Evolutionary conservation across 2,329 filamentous ascomycete species (phyloP).

Genomic region (Magnaporthiopsis rhizophila): DNA sequence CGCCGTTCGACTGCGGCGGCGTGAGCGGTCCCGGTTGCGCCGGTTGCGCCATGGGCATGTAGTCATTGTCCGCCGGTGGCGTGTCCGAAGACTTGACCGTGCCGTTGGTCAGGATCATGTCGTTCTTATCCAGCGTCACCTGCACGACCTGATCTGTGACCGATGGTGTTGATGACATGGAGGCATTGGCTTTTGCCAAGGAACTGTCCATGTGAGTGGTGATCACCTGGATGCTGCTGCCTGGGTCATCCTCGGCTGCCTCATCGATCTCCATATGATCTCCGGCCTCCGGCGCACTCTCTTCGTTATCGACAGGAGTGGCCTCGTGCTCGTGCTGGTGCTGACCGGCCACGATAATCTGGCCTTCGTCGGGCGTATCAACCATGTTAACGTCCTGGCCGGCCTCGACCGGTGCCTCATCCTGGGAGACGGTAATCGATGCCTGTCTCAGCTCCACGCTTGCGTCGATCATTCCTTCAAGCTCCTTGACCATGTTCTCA

Average conservation of each 20-base stretch:
- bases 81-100: conserved; percentile 27
- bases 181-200: conserved; percentile 18
- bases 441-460: conserved; percentile 50
- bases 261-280: conserved; percentile 20
- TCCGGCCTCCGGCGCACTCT: not conserved
- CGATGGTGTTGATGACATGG: conserved; percentile 21
- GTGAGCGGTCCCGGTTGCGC: conserved; percentile 47
- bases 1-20: conserved; percentile 58
- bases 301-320: conserved; percentile 26
- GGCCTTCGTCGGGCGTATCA: conserved; percentile 35
- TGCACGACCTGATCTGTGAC: conserved; percentile 20
- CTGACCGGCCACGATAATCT: conserved; percentile 35
- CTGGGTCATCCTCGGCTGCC: conserved; percentile 11
- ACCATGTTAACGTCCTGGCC: conserved; percentile 43
- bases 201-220: conserved; percentile 23
- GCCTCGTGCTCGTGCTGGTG: not conserved
- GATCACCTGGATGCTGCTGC: conserved; percentile 39
- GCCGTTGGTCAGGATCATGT: conserved; percentile 20
- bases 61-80: conserved; percentile 41
- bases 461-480: conserved; percentile 65
- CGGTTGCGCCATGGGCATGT: conserved; percentile 24
- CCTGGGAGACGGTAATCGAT: conserved; percentile 23
- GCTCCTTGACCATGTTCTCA: conserved; percentile 61
- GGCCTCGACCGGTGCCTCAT: conserved; percentile 29
- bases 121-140: conserved; percentile 17